phyloP scores from a whole-genome alignment of 2,329 filamentous ascomycete species.

The Pochonia chlamydosporia region DNA sequence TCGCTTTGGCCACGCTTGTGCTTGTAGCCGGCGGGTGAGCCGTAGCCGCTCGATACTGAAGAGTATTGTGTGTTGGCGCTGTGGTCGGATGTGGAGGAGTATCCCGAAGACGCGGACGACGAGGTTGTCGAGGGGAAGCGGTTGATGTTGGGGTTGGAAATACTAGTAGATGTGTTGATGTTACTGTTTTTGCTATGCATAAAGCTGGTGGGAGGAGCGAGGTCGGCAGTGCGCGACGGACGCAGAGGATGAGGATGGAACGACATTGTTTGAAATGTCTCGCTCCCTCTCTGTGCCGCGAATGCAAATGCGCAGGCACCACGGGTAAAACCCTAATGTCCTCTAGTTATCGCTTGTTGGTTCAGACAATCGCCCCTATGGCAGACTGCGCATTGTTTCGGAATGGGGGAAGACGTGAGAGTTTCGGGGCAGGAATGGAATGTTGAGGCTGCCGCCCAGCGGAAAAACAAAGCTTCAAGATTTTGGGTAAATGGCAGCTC shows the following conservation, averaged over 20 bases:
- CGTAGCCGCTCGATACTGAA: constrained; percentile 58
- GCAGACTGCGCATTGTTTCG: constrained; percentile 6
- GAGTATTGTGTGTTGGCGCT: constrained; percentile 61
- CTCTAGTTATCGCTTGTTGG: background rate
- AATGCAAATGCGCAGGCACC: background rate
- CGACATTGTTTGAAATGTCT: constrained; percentile 40
- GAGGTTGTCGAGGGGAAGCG: constrained; percentile 66
- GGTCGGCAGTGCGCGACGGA: constrained; percentile 48
- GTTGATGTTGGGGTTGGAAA: constrained; percentile 35
- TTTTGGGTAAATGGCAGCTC: background rate
- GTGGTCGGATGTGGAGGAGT: constrained; percentile 54
- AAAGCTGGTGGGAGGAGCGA: constrained; percentile 4
- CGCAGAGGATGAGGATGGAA: constrained; percentile 52
- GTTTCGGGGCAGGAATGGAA: background rate
- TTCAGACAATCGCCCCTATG: background rate
- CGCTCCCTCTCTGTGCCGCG: constrained; percentile 13
- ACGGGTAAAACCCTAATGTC: background rate
- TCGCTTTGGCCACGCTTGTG: constrained; percentile 77
- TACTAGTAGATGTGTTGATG: constrained; percentile 21
- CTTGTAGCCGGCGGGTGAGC: constrained; percentile 27
- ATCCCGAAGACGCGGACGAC: constrained; percentile 64
- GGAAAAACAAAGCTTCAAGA: background rate
- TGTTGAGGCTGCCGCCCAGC: background rate
- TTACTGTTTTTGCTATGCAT: background rate
- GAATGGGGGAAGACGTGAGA: background rate